A percentile compares a stretch with the other conserved stretches of the same genome.
These are phyloP conservation scores for Fusarium tupiense DNA, from an alignment of 2,329 filamentous ascomycete genomes.

Conservation along the genomic window DNA sequence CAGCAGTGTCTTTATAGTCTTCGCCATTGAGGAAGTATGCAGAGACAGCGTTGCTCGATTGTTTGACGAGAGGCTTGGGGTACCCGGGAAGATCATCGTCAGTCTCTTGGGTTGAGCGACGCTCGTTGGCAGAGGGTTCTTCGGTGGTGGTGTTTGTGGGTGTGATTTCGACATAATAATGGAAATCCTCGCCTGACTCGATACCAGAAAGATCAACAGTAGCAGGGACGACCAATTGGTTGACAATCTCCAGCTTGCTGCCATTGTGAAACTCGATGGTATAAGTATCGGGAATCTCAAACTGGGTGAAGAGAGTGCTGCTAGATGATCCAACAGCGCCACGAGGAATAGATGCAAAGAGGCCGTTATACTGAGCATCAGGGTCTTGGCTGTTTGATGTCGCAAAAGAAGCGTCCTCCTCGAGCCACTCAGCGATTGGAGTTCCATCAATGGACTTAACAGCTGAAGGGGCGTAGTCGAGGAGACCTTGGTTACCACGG, in stretches of 20 bases:
- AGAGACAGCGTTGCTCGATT: constrained; percentile 17
- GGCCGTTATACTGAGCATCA: constrained; percentile 39
- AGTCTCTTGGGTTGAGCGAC: not conserved
- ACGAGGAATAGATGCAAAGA: constrained; percentile 30
- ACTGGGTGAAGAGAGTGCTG: constrained; percentile 16
- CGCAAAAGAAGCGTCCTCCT: constrained; percentile 33
- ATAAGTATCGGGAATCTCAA: constrained; percentile 40
- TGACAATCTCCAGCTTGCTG: constrained; percentile 16
- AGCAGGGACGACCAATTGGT: constrained; percentile 21
- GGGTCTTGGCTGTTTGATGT: constrained; percentile 34
- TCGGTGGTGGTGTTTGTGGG: constrained; percentile 14
- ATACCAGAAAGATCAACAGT: constrained; percentile 32
- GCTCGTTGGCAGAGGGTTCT: constrained; percentile 4
- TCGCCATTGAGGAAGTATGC: constrained; percentile 36
- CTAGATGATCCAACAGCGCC: constrained; percentile 8
- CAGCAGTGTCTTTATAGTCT: constrained; percentile 34
- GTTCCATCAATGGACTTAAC: constrained; percentile 35
- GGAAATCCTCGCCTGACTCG: constrained; percentile 36
- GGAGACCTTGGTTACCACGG: constrained; percentile 21
- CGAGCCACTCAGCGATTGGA: constrained; percentile 35
- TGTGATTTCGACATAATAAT: constrained; percentile 29
- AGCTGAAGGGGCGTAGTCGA: constrained; percentile 37
- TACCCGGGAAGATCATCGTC: constrained; percentile 7
- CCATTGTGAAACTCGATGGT: constrained; percentile 38
- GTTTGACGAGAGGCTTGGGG: constrained; percentile 29